These are phyloP conservation scores for Ochetophila trinervis DNA, from an alignment of 306 rosid species.

Conservation along the genomic window DNA sequence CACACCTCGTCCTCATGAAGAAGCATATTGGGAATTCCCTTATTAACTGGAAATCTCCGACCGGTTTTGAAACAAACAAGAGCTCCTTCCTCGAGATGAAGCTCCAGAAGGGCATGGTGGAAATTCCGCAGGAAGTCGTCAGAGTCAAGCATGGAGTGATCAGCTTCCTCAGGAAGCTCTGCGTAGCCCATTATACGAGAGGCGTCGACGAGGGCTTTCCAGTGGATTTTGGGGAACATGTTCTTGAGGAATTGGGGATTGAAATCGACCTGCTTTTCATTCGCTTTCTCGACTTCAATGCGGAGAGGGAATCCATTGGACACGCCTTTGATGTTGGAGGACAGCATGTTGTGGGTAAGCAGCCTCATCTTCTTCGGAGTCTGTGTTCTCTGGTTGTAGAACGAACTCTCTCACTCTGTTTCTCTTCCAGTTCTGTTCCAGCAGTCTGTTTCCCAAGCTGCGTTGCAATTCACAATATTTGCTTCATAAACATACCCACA, in stretches of 20 bases:
- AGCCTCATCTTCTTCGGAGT: conserved; percentile 51
- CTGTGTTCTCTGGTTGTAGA: too few species aligned
- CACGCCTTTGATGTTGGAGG: conserved; percentile 84
- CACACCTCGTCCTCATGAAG: conserved; percentile 95
- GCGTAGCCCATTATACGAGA: conserved; percentile 61
- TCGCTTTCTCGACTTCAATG: conserved; percentile 67
- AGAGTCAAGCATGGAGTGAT: conserved; percentile 62
- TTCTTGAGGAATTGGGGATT: conserved; percentile 57
- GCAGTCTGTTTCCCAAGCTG: too few species aligned
- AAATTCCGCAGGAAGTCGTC: conserved; percentile 66
- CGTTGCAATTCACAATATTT: too few species aligned
- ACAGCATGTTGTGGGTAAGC: conserved; percentile 86
- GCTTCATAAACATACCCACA: too few species aligned
- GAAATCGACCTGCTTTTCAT: conserved; percentile 68
- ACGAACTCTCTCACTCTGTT: too few species aligned
- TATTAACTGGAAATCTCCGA: conserved; percentile 67
- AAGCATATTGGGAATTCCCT: conserved; percentile 91
- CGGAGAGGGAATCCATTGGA: conserved; percentile 72
- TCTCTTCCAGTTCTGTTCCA: too few species aligned
- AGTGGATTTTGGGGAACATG: conserved; percentile 75
- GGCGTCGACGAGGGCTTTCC: conserved; percentile 67
- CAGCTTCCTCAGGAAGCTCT: conserved; percentile 73
- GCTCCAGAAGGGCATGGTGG: conserved; percentile 89
- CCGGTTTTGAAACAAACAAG: conserved; percentile 81
- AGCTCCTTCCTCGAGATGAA: conserved; percentile 87